Percentiles rank a stretch among this genome's conserved stretches.
Evolutionary conservation across 768 basidiomycete species (phyloP).

Genomic region (Phylloporus sp.): DNA sequence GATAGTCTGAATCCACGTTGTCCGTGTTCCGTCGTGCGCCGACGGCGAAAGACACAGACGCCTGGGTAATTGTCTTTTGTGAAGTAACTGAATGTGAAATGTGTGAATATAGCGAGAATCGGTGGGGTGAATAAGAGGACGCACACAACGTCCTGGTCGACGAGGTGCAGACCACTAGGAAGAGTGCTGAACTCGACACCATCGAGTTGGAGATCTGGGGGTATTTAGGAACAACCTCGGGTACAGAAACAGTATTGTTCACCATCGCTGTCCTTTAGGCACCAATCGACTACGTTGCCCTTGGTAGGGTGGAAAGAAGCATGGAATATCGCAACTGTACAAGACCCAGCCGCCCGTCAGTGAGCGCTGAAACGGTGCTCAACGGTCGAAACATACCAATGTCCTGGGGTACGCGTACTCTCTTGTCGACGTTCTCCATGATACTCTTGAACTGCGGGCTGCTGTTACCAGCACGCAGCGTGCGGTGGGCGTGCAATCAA

Average conservation of each 20-base stretch:
- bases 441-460: constrained; percentile 17
- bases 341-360: neutral
- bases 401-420: constrained; percentile 46
- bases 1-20: constrained; percentile 79
- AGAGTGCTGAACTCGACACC: constrained; percentile 77
- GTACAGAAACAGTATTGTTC: constrained; percentile 8
- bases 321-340: constrained; percentile 76
- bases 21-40: constrained; percentile 63
- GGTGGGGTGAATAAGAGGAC: constrained; percentile 19
- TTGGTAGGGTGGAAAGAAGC: constrained; percentile 81
- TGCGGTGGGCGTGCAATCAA: constrained; percentile 13
- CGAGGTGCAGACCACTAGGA: constrained; percentile 76
- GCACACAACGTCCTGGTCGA: constrained; percentile 78
- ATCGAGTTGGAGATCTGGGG: constrained; percentile 59
- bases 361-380: neutral
- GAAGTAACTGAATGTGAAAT: constrained; percentile 52
- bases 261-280: constrained; percentile 67
- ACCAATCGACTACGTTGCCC: constrained; percentile 81
- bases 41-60: constrained; percentile 70
- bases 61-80: constrained; percentile 66
- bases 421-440: constrained; percentile 31
- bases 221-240: neutral
- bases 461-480: constrained; percentile 22
- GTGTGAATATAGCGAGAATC: constrained; percentile 7
- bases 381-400: constrained; percentile 37